Conservation (phyloP, 1,284 basidiomycete genomes). For the Leccinum ambiguum region DNA sequence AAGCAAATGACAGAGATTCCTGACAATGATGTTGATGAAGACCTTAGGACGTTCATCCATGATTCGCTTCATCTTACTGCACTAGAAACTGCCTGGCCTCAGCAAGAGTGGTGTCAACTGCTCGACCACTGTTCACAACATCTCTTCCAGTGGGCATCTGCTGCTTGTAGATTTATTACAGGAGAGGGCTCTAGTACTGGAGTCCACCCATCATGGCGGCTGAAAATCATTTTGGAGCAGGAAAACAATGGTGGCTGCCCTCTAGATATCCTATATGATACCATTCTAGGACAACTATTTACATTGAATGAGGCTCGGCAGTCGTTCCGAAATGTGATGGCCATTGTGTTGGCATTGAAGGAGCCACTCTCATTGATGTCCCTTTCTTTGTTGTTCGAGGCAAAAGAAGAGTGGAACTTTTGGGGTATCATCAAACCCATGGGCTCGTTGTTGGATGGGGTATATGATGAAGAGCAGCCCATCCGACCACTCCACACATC, state of each 20-base stretch:
- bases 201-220: background rate
- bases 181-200: background rate
- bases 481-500: background rate
- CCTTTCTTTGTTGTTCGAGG: background rate
- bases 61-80: background rate
- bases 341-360: background rate
- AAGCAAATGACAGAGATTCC: background rate
- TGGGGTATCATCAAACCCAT: background rate
- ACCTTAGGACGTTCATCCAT: background rate
- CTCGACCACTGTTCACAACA: background rate
- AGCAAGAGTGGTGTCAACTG: background rate
- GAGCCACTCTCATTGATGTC: conserved; percentile 1
- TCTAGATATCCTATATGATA: background rate
- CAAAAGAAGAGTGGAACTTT: background rate
- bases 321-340: background rate
- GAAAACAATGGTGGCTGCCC: background rate
- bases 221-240: background rate
- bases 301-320: background rate
- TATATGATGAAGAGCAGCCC: background rate
- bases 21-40: background rate
- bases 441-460: background rate
- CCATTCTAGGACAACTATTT: background rate
- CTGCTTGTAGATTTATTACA: background rate
- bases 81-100: background rate
- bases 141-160: background rate